Evolutionary conservation across 2,329 filamentous ascomycete species (phyloP).

Genomic region (Calonectria pseudoturangicola): DNA sequence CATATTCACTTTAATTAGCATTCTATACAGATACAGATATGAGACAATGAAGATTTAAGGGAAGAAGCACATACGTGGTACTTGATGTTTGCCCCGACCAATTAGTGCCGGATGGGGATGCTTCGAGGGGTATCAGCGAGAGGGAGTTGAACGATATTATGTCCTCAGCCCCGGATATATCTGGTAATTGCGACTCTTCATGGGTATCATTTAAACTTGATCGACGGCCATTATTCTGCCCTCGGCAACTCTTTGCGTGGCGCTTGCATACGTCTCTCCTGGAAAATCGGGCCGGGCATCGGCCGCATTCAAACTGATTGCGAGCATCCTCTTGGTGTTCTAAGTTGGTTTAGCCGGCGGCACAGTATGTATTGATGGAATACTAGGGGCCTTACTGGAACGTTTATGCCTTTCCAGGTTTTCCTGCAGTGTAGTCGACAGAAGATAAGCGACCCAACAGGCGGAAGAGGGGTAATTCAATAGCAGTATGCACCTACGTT

Average conservation of each 20-base stretch:
- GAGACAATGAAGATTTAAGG: background rate
- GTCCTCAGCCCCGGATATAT: slow-evolving; percentile 6
- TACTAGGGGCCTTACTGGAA: background rate
- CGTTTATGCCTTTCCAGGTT: slow-evolving; percentile 14
- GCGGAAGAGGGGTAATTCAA: slow-evolving; percentile 7
- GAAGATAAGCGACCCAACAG: background rate
- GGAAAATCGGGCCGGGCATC: slow-evolving; percentile 13
- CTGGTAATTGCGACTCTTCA: slow-evolving; percentile 36
- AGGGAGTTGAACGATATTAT: slow-evolving; percentile 1
- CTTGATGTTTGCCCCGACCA: slow-evolving; percentile 12
- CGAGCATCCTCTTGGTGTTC: slow-evolving; percentile 11
- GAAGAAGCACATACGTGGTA: background rate
- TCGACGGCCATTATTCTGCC: slow-evolving; percentile 45
- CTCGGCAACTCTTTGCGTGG: slow-evolving; percentile 33
- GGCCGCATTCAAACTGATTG: slow-evolving; percentile 6
- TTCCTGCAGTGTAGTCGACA: background rate
- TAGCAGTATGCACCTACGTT: slow-evolving; percentile 9
- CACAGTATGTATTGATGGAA: background rate
- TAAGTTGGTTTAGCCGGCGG: background rate
- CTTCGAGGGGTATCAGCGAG: slow-evolving; percentile 14
- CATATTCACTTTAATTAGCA: too few species aligned
- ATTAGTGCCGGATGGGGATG: background rate
- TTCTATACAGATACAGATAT: background rate
- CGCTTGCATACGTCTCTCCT: slow-evolving; percentile 19
- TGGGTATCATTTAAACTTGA: slow-evolving; percentile 49